phyloP scores from a whole-genome alignment of 148 eudicot genomes.

The Spergularia marina region DNA sequence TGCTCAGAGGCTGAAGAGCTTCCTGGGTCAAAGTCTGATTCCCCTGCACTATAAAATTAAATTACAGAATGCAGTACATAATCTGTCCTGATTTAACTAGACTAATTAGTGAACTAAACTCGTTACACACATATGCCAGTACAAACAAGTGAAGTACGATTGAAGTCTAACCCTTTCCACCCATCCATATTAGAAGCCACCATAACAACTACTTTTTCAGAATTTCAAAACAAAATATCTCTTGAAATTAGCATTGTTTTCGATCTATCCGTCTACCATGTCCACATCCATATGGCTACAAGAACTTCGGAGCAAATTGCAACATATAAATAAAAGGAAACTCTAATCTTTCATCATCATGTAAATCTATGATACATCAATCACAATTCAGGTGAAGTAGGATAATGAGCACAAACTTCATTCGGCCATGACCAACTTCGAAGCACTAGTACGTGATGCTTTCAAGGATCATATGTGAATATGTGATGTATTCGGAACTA shows the following conservation, averaged over 20 bases:
- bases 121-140: background rate
- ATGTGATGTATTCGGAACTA: background rate
- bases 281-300: too few species aligned
- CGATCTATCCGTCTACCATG: too few species aligned
- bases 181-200: background rate
- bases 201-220: background rate
- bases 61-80: constrained; percentile 9
- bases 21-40: constrained; percentile 38
- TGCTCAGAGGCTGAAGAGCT: constrained; percentile 48
- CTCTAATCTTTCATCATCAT: too few species aligned
- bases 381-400: too few species aligned
- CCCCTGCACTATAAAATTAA: constrained; percentile 61
- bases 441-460: background rate
- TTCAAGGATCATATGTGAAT: background rate
- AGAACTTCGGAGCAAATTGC: too few species aligned
- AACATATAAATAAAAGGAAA: too few species aligned
- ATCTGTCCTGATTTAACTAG: background rate
- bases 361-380: too few species aligned
- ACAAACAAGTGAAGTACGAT: background rate
- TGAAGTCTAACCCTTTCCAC: background rate
- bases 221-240: background rate
- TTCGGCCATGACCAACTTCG: background rate
- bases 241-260: background rate
- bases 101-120: background rate
- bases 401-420: too few species aligned